A percentile compares a stretch with the other conserved stretches of the same genome.
These are phyloP conservation scores for Colletotrichum sp. DNA, from an alignment of 2,329 filamentous ascomycete genomes.

Conservation along the genomic window DNA sequence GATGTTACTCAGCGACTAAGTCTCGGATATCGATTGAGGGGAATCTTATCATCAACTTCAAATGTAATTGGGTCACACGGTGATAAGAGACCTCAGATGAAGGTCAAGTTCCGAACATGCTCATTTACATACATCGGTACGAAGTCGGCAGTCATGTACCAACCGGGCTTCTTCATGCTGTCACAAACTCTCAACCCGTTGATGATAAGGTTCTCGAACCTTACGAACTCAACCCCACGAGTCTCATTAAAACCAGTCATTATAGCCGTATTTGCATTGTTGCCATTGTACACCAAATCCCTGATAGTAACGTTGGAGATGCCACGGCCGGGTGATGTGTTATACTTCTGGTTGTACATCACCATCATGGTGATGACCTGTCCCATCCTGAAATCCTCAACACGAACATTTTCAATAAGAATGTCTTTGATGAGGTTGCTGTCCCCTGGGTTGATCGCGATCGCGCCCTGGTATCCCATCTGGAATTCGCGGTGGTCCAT, in stretches of 20 bases:
- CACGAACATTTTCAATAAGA: conserved; percentile 28
- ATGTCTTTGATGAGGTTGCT: conserved; percentile 30
- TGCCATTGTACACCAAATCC: conserved; percentile 23
- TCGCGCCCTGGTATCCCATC: conserved; percentile 35
- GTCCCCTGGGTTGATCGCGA: conserved; percentile 35
- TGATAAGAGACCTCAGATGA: background rate
- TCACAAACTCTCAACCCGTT: conserved; percentile 26
- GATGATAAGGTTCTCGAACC: conserved; percentile 28
- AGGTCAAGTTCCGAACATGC: conserved; percentile 21
- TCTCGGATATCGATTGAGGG: rapidly evolving
- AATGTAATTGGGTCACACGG: background rate
- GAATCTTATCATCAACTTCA: background rate
- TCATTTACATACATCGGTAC: conserved; percentile 22
- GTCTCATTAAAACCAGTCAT: conserved; percentile 19
- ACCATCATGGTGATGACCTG: conserved; percentile 34
- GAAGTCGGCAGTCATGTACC: conserved; percentile 7
- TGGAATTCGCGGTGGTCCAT: conserved; percentile 36
- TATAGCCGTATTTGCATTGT: conserved; percentile 22
- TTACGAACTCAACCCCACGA: conserved; percentile 19
- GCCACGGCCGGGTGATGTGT: conserved; percentile 32
- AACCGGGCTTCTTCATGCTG: conserved; percentile 15
- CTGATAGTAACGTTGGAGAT: conserved; percentile 33
- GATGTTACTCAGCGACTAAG: background rate
- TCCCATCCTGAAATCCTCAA: conserved; percentile 31
- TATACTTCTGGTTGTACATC: conserved; percentile 35